Evolutionary conservation across 2,329 filamentous ascomycete genomes (phyloP).

Genomic region (Tolypocladium inflatum): DNA sequence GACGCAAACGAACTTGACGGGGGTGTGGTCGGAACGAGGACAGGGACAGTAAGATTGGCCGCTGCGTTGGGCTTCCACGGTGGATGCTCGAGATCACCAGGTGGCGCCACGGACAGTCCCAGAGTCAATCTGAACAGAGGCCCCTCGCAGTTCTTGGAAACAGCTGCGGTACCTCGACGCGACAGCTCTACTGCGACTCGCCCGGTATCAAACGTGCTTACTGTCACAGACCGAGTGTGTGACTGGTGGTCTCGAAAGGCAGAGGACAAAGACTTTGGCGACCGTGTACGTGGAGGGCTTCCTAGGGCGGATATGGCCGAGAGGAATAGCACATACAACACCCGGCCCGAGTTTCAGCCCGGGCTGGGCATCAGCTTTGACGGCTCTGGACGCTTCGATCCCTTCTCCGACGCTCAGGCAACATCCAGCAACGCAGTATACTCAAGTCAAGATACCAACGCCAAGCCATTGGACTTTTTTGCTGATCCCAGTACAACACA

Average conservation of each 20-base stretch:
- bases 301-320: not conserved
- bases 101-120: conserved; percentile 18
- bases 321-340: conserved; percentile 3
- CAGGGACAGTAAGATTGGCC: not conserved
- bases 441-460: conserved; percentile 10
- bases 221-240: not conserved
- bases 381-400: conserved; percentile 20
- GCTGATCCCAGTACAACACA: conserved; percentile 39
- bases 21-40: conserved; percentile 30
- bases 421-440: conserved; percentile 27
- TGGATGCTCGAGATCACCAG: conserved; percentile 1
- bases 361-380: conserved; percentile 28
- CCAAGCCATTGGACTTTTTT: conserved; percentile 29
- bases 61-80: not conserved
- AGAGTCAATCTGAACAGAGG: conserved; percentile 42
- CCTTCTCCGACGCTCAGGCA: conserved; percentile 40
- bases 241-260: conserved; percentile 34
- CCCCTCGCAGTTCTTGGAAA: conserved; percentile 40
- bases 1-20: conserved; percentile 30
- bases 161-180: conserved; percentile 6
- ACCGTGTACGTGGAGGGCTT: not conserved
- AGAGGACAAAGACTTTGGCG: conserved; percentile 18
- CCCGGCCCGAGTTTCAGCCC: conserved; percentile 27
- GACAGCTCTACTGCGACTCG: not conserved
- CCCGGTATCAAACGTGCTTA: not conserved